phyloP scores from a whole-genome alignment of 2,329 filamentous ascomycete species.

The Penicillium sp. region DNA sequence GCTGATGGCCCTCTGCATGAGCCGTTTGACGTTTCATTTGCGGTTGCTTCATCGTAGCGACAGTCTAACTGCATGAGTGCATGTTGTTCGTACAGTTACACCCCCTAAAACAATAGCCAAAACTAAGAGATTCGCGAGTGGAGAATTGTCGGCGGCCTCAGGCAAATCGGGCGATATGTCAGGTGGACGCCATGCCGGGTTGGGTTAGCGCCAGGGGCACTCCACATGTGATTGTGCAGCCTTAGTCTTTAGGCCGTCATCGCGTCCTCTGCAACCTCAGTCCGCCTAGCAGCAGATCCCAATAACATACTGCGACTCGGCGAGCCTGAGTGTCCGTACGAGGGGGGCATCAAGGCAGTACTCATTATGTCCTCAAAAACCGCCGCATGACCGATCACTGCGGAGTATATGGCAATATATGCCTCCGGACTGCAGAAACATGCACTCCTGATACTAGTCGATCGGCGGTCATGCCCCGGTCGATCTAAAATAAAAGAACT shows the following conservation, averaged over 20 bases:
- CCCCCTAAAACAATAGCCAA: neutral
- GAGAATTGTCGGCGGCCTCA: neutral
- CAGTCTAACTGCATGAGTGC: neutral
- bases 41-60: neutral
- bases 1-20: neutral
- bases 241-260: neutral
- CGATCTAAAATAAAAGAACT: neutral
- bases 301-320: neutral
- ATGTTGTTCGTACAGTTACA: neutral
- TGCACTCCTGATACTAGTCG: neutral
- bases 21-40: slow-evolving; percentile 7
- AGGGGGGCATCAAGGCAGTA: too few relatives aligned
- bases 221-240: neutral
- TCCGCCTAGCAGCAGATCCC: neutral
- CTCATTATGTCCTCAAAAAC: neutral
- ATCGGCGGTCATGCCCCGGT: neutral
- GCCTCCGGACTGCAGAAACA: too few relatives aligned
- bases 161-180: neutral
- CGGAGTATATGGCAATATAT: too few relatives aligned
- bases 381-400: too few relatives aligned
- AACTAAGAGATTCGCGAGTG: neutral
- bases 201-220: neutral
- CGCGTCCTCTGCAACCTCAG: neutral
- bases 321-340: too few relatives aligned
- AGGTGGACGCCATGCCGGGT: neutral